Evolutionary conservation across 257 asterid species (phyloP).

Genomic region (Ligustrum vulgare): DNA sequence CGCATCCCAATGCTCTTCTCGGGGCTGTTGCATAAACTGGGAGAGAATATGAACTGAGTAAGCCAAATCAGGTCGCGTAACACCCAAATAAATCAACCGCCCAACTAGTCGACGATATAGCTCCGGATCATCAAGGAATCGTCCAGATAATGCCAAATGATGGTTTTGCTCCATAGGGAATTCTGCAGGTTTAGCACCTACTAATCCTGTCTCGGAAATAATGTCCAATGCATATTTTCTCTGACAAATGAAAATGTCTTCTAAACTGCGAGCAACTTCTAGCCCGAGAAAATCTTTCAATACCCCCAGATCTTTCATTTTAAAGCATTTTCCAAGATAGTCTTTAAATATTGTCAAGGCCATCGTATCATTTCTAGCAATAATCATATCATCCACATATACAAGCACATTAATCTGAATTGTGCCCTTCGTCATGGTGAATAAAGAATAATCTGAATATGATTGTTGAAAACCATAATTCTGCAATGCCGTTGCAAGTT

Average conservation of each 20-base stretch:
- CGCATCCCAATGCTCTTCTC: not conserved
- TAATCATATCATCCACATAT: constrained; percentile 23
- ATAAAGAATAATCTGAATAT: constrained; percentile 12
- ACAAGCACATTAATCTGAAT: constrained; percentile 1
- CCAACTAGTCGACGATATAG: constrained; percentile 12
- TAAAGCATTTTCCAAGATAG: constrained; percentile 4
- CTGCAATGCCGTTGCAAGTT: not conserved
- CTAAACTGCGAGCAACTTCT: constrained; percentile 1
- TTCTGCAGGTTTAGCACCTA: not conserved
- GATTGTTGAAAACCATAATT: constrained; percentile 20
- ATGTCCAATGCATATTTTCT: constrained; percentile 23
- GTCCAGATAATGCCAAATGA: not conserved
- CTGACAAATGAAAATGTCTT: constrained; percentile 10
- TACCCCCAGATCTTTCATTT: constrained; percentile 14
- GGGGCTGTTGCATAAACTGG: constrained; percentile 13
- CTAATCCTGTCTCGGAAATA: constrained; percentile 7
- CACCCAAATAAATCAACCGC: constrained; percentile 10
- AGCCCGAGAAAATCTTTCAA: constrained; percentile 16
- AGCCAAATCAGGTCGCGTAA: constrained; percentile 17
- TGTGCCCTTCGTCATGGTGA: not conserved
- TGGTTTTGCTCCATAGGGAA: constrained; percentile 15
- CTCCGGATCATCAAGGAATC: not conserved
- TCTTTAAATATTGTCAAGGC: not conserved
- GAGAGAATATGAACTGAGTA: constrained; percentile 1
- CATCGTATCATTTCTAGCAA: not conserved